Evolutionary conservation across 73 alveolate species (phyloP), one percentile per base, ranked within the genome.

Genomic region (Paramecium biaurelia): DNA sequence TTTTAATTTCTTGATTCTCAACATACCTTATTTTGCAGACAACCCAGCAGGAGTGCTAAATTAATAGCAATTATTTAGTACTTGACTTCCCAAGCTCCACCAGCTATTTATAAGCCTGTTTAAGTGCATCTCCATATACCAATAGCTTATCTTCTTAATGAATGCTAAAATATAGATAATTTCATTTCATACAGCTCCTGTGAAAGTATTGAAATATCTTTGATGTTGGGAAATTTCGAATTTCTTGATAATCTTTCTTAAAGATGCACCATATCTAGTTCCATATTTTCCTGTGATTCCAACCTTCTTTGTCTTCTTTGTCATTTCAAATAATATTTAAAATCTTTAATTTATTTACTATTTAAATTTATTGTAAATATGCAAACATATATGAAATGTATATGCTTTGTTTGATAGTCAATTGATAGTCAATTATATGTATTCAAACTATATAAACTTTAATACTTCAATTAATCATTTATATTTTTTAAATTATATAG

Each of bases 241-340:
- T 95, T 95, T 96, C 95, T 97, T 97, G 95, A 96, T 96, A 95
- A 95, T 96, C 96, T 97, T 97, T 96, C 99, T 96, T 89, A 96
- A 92, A 20, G 98, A 96, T 24, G 98, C 96, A 58, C 99, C 99
- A 79, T 97, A 97, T 87, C 99, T 95, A 30, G 99, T 97, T 85
- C 98, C 99, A 96, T 96, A 97, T 95, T 97, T 97, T 53, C 99
- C 99, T 63, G 96, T 93, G 92, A 97, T 97, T 82, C 99, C 99
- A 85, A 97, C 99, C 93, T 97, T 97, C 98, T 96, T 95, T 85
- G 99, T 97, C 86, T 99, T 96, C 97, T 96, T 97, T 84, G 98
- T 79, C 90, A 79, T 79, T 43, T 63, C 84, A 63, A 63, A 63
- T 63, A 79, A 41, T 42, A 79, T 24, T 41, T 42, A 79, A 79